Base-by-base conservation (phyloP, 2,329 filamentous ascomycete species). In the Bipolaris victoriae region DNA sequence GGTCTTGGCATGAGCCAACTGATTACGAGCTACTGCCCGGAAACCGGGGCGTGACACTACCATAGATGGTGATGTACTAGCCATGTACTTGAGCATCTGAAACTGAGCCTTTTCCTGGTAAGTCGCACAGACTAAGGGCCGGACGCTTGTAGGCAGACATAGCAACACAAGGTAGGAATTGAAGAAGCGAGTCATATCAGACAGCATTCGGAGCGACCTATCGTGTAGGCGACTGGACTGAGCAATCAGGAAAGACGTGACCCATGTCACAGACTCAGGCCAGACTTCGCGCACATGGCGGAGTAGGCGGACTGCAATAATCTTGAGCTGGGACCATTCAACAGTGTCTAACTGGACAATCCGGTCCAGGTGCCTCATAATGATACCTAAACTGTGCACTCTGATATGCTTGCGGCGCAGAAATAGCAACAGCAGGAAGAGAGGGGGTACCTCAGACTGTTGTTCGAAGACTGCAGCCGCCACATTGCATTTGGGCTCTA, bases 21-120 rank as follows among this genome's bases (percentile, higher is more conserved):
- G 86, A n/a, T 85, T 78, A 2, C 79, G 78, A 33, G 81, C 74
- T 15, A 88, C 76, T 26, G 82, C 83, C 53, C 82, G 79, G 68
- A 87, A 88, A 4, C 86, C 86, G 66, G 78, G 74, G 48, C 81
- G 77, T n/a, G 79, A 83, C n/a, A 88, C 80, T 3, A 80, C 77
- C 47, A 88, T 71, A 5, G 84, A 77, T 7, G 85, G 86, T 20
- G 79, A 67, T 46, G 81, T 80, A 18, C 77, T 75, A 24, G 83
- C 80, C 86, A 89, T 88, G 60, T 80, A 80, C 52, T 79, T 76
- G 11, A 88, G 73, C 4, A 88, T 73, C 37, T 80, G 76, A 54
- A 88, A 84, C 55, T 88, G 83, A 5, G 85, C 84, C 53, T 78
- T 79, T 64, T 88, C 81, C 64, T 87, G 85, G 39, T 81, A 67